Evolutionary conservation across 768 basidiomycete genomes (phyloP).

Genomic region (Suillus variegatus): DNA sequence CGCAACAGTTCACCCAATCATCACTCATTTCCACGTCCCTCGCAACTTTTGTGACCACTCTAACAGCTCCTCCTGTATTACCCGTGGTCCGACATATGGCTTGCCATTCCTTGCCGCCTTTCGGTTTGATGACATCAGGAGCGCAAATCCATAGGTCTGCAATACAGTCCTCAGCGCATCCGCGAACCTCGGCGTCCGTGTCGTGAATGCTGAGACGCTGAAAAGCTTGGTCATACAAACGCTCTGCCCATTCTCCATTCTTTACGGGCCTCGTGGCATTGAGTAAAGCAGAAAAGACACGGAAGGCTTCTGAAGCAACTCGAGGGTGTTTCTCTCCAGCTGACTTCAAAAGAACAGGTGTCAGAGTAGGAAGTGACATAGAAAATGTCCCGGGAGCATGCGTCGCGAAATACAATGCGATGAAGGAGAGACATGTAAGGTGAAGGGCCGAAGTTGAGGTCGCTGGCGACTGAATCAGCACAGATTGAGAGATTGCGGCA

Average conservation of each 20-base stretch:
- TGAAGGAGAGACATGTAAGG: slow-evolving; percentile 82
- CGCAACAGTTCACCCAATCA: slow-evolving; percentile 78
- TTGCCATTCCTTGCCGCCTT: slow-evolving; percentile 79
- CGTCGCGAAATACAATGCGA: slow-evolving; percentile 76
- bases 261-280: slow-evolving; percentile 73
- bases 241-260: slow-evolving; percentile 63
- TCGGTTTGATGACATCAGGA: slow-evolving; percentile 64
- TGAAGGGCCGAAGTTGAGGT: slow-evolving; percentile 83
- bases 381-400: slow-evolving; percentile 60
- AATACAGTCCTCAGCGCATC: slow-evolving; percentile 77
- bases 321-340: slow-evolving; percentile 85
- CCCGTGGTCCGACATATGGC: slow-evolving; percentile 70
- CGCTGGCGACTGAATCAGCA: slow-evolving; percentile 66
- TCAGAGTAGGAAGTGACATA: slow-evolving; percentile 62
- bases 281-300: slow-evolving; percentile 81
- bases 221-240: slow-evolving; percentile 75
- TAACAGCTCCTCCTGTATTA: slow-evolving; percentile 74
- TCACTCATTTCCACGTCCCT: slow-evolving; percentile 68
- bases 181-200: slow-evolving; percentile 89
- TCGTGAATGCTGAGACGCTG: slow-evolving; percentile 72
- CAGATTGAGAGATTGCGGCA: slow-evolving; percentile 59
- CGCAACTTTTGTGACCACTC: slow-evolving; percentile 83
- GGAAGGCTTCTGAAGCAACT: slow-evolving; percentile 86
- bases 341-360: slow-evolving; percentile 73
- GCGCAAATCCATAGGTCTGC: slow-evolving; percentile 90